Evolutionary conservation across 78 protist genomes (phyloP).

Genomic region (slime mould (Dictyostelium discoideum)): DNA sequence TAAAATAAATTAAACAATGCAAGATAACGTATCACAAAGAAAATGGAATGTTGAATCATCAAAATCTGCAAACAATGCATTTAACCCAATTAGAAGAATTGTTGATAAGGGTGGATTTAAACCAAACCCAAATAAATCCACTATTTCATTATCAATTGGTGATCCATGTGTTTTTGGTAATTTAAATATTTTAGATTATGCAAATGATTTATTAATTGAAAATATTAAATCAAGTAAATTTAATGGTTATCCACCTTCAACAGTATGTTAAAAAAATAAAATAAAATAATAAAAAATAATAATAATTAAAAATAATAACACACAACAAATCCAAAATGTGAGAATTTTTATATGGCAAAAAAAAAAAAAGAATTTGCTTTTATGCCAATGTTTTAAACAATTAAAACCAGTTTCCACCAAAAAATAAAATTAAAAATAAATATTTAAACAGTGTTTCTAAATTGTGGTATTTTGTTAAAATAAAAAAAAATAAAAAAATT

Average conservation of each 20-base stretch:
- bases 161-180: constrained; percentile 96
- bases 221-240: constrained; percentile 26
- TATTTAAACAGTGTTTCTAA: no score
- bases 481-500: no score
- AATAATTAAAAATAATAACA: no score
- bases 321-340: no score
- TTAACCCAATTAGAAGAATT: constrained; percentile 91
- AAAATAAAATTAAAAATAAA: no score
- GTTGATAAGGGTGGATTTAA: constrained; percentile 88
- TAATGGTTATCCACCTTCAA: constrained; percentile 92
- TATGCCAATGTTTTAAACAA: no score
- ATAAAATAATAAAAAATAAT: background rate
- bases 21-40: background rate
- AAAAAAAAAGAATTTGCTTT: no score
- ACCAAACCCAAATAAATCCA: constrained; percentile 87
- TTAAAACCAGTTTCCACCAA: no score
- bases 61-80: constrained; percentile 64
- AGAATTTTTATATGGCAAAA: no score
- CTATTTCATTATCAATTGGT: constrained; percentile 90
- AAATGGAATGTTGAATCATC: constrained; percentile 79
- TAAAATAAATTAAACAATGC: background rate
- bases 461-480: no score
- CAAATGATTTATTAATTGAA: constrained; percentile 28
- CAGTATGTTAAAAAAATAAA: constrained; percentile 38
- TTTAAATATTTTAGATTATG: constrained; percentile 37